Percentiles rank a stretch among this genome's conserved stretches.
phyloP scores from a whole-genome alignment of 495 filamentous ascomycete species.

The Hypoxylon rickii region DNA sequence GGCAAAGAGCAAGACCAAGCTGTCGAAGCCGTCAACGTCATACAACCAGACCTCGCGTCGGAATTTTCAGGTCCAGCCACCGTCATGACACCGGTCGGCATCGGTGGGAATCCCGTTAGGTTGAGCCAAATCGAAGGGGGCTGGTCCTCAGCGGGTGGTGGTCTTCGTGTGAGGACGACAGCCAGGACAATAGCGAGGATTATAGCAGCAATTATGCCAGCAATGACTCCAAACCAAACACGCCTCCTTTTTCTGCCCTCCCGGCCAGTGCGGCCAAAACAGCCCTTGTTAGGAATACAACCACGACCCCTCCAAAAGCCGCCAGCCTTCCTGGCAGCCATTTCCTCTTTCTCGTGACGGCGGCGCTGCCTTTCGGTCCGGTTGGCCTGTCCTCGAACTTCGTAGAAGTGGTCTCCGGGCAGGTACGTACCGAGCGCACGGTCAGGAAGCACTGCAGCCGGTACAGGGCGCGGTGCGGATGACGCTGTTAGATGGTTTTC shows the following conservation, averaged over 20 bases:
- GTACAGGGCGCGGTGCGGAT: slow-evolving; percentile 19
- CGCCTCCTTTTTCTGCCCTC: slow-evolving; percentile 68
- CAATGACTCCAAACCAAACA: slow-evolving; percentile 59
- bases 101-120: slow-evolving; percentile 81
- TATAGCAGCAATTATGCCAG: slow-evolving; percentile 61
- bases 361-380: slow-evolving; percentile 55
- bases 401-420: slow-evolving; percentile 43
- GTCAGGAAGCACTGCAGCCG: slow-evolving; percentile 38
- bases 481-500: slow-evolving; percentile 49
- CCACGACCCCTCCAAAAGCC: slow-evolving; percentile 65
- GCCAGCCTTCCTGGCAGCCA: slow-evolving; percentile 56
- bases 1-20: slow-evolving; percentile 85
- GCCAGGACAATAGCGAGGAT: slow-evolving; percentile 64
- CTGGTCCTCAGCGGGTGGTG: slow-evolving; percentile 37
- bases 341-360: slow-evolving; percentile 67
- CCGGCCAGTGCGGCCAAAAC: slow-evolving; percentile 63
- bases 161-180: slow-evolving; percentile 60
- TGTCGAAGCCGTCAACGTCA: slow-evolving; percentile 58
- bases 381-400: slow-evolving; percentile 37
- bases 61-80: slow-evolving; percentile 68
- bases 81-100: slow-evolving; percentile 80
- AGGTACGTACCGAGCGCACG: slow-evolving; percentile 43
- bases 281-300: slow-evolving; percentile 61
- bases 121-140: slow-evolving; percentile 67
- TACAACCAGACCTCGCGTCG: slow-evolving; percentile 63